A percentile compares a stretch with the other conserved stretches of the same genome.
phyloP scores from a whole-genome alignment of 2,329 filamentous ascomycete genomes.

The Claviceps maximensis region DNA sequence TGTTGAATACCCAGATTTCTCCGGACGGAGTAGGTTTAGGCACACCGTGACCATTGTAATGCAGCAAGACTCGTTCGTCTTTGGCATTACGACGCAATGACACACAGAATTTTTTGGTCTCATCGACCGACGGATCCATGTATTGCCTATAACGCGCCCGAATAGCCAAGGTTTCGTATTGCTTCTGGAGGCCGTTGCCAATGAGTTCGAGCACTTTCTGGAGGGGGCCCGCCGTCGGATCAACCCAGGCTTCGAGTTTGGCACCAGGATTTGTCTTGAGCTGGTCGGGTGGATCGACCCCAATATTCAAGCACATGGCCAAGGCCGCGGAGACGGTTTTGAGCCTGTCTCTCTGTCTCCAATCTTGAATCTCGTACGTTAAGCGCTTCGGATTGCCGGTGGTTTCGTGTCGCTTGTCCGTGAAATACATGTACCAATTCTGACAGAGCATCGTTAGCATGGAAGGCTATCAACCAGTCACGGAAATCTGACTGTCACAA shows the following conservation, averaged over 20 bases:
- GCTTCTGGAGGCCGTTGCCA: constrained; percentile 85
- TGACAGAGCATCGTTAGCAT: constrained; percentile 23
- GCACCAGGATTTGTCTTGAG: constrained; percentile 89
- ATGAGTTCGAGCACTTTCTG: constrained; percentile 88
- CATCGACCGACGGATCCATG: constrained; percentile 88
- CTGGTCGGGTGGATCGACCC: constrained; percentile 92
- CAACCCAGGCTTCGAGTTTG: constrained; percentile 92
- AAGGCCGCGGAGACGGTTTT: constrained; percentile 95
- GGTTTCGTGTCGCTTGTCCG: constrained; percentile 93
- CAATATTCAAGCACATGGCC: constrained; percentile 90
- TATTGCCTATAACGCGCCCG: constrained; percentile 97
- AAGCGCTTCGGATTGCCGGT: constrained; percentile 71
- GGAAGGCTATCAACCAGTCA: not conserved
- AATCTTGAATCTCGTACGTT: constrained; percentile 63
- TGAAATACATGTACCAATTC: constrained; percentile 99
- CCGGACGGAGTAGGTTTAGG: constrained; percentile 90
- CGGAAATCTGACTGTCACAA: not conserved
- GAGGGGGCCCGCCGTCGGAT: constrained; percentile 67
- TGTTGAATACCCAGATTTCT: constrained; percentile 99
- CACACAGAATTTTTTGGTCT: constrained; percentile 92
- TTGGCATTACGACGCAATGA: constrained; percentile 85
- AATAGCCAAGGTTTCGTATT: constrained; percentile 91
- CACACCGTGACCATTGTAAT: constrained; percentile 97
- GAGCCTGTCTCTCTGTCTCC: constrained; percentile 90
- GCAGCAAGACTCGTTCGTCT: constrained; percentile 89